These are phyloP conservation scores for Lentinula aciculospora DNA, from an alignment of 768 basidiomycete species.

Conservation along the genomic window DNA sequence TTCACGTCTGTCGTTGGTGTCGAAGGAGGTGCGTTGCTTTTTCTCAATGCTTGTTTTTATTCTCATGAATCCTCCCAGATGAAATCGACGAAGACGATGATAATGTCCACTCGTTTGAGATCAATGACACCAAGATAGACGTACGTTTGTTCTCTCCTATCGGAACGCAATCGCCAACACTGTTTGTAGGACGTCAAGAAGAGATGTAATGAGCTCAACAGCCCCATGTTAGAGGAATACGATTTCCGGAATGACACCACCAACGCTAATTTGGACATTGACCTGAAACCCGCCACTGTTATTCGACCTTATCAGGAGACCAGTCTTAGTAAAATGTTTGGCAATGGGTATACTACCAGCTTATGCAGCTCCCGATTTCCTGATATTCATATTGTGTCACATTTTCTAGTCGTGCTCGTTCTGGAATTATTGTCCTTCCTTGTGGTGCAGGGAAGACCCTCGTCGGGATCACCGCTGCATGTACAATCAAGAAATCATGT, in stretches of 20 bases:
- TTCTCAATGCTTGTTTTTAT: background rate
- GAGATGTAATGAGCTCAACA: conserved; percentile 93
- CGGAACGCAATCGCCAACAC: background rate
- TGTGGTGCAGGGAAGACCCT: conserved; percentile 99
- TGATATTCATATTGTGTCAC: too few species aligned
- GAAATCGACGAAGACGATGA: conserved; percentile 98
- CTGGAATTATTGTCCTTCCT: conserved; percentile 96
- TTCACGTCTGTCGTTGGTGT: conserved; percentile 97
- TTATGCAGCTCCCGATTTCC: conserved; percentile 6
- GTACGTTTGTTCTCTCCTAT: conserved; percentile 33
- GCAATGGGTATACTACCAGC: conserved; percentile 70
- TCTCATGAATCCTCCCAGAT: conserved; percentile 40
- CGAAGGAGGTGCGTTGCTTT: conserved; percentile 59
- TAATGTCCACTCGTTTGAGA: conserved; percentile 95
- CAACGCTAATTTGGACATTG: conserved; percentile 96
- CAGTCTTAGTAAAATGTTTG: conserved; percentile 98
- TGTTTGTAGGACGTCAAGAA: conserved; percentile 80
- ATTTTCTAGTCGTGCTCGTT: conserved; percentile 77
- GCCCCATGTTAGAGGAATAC: conserved; percentile 98
- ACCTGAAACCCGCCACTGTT: conserved; percentile 95
- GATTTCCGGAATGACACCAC: conserved; percentile 97
- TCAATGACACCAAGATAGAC: conserved; percentile 90
- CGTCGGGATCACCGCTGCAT: conserved; percentile 98
- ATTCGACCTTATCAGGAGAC: conserved; percentile 99
- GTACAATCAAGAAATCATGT: conserved; percentile 98